Percentiles rank a stretch among this genome's conserved stretches.
phyloP scores from a whole-genome alignment of 768 basidiomycete genomes.

The Naganishia kalamii region DNA sequence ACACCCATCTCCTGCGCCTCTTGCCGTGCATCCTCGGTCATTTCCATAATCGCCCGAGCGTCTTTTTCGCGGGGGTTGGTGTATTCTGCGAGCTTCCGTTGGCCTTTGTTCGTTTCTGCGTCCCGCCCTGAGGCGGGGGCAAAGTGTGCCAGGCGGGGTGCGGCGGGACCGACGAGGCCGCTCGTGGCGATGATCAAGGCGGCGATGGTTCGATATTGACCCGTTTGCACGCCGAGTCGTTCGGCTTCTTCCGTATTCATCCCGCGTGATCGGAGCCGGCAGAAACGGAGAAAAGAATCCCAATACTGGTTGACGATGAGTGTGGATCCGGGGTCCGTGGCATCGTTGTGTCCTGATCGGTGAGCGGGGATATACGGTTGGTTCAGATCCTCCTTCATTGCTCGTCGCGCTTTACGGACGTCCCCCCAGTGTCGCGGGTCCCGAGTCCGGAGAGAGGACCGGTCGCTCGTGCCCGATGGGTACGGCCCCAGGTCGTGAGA shows the following conservation, averaged over 20 bases:
- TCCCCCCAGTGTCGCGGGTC: not conserved
- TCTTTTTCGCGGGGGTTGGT: constrained; percentile 29
- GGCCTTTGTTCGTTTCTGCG: constrained; percentile 31
- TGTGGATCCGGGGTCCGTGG: constrained; percentile 24
- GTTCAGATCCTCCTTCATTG: constrained; percentile 31
- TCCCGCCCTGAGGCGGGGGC: constrained; percentile 29
- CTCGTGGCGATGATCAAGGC: constrained; percentile 33
- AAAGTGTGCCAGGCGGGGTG: constrained; percentile 29
- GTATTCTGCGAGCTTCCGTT: constrained; percentile 24
- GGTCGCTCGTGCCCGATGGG: not conserved
- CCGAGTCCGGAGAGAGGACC: not conserved
- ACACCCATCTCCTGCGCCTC: constrained; percentile 24
- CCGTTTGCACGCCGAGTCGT: not conserved
- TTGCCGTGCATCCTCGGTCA: constrained; percentile 17
- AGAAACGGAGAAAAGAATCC: not conserved
- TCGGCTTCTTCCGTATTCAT: not conserved
- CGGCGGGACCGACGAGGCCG: constrained; percentile 27
- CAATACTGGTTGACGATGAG: constrained; percentile 26
- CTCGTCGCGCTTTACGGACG: constrained; percentile 21
- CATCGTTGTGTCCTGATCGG: constrained; percentile 20
- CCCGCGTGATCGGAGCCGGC: not conserved
- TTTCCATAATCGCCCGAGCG: constrained; percentile 11
- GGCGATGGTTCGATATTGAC: constrained; percentile 25
- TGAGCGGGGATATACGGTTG: constrained; percentile 36
- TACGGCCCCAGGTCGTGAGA: not conserved